phyloP scores from a whole-genome alignment of 352 stramenopile species.

The Pythium insidiosum region DNA sequence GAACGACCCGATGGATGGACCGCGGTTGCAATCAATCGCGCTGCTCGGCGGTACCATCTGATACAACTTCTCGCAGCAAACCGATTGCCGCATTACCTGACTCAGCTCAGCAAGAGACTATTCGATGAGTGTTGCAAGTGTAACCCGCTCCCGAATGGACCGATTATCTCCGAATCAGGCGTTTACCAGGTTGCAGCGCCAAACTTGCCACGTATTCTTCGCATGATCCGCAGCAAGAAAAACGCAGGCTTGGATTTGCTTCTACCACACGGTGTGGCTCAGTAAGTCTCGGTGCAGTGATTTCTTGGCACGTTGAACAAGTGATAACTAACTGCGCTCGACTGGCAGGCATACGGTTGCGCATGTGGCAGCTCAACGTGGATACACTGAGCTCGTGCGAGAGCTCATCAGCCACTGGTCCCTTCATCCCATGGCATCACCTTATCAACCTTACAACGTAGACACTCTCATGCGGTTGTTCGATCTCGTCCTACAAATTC shows the following conservation, averaged over 20 bases:
- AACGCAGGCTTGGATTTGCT: slow-evolving; percentile 52
- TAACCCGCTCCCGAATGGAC: slow-evolving; percentile 38
- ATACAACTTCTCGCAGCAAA: slow-evolving; percentile 36
- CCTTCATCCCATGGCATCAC: slow-evolving; percentile 47
- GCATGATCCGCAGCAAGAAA: slow-evolving; percentile 44
- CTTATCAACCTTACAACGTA: slow-evolving; percentile 59
- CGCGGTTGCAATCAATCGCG: slow-evolving; percentile 36
- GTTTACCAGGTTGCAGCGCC: slow-evolving; percentile 56
- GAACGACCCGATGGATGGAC: slow-evolving; percentile 51
- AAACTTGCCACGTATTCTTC: slow-evolving; percentile 54
- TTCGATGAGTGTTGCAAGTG: slow-evolving; percentile 77
- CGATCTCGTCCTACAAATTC: slow-evolving; percentile 37
- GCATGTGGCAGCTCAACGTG: slow-evolving; percentile 60
- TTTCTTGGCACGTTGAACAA: no score
- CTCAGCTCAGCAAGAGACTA: slow-evolving; percentile 51
- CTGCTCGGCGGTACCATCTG: slow-evolving; percentile 47
- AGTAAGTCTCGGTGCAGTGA: no score
- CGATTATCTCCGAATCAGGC: slow-evolving; percentile 40
- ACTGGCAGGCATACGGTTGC: slow-evolving; percentile 38
- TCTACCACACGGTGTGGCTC: slow-evolving; percentile 48
- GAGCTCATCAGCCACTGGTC: slow-evolving; percentile 59
- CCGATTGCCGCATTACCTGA: slow-evolving; percentile 33
- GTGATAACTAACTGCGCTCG: no score
- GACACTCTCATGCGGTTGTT: slow-evolving; percentile 37
- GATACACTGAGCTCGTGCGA: slow-evolving; percentile 51